Percentiles rank a stretch among this genome's conserved stretches.
phyloP scores from a whole-genome alignment of 805 yeast genomes.

The Wickerhamomyces alni region DNA sequence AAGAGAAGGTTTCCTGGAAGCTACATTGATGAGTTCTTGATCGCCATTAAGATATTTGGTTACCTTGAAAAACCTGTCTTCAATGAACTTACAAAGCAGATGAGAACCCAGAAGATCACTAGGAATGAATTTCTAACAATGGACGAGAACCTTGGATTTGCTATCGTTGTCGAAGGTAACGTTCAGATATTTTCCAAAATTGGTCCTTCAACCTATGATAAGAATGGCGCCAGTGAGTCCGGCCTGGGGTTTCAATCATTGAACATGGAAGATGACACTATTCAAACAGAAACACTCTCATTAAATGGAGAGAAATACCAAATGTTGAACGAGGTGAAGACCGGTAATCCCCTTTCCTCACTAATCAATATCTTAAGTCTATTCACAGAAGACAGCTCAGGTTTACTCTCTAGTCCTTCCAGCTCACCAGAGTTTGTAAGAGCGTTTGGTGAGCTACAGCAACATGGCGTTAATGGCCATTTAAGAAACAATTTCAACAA shows the following conservation, averaged over 20 bases:
- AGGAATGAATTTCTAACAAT: slow-evolving; percentile 71
- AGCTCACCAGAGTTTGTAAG: not conserved
- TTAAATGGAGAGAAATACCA: slow-evolving; percentile 63
- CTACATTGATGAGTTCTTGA: slow-evolving; percentile 81
- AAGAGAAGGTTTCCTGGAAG: slow-evolving; percentile 45
- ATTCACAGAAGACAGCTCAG: slow-evolving; percentile 44
- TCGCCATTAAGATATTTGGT: slow-evolving; percentile 91
- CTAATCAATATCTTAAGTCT: slow-evolving; percentile 73
- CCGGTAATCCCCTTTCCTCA: slow-evolving; percentile 83
- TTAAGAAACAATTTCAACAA: not conserved
- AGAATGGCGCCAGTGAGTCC: slow-evolving; percentile 1
- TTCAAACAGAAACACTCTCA: slow-evolving; percentile 28
- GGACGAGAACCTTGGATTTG: slow-evolving; percentile 76
- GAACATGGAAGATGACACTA: slow-evolving; percentile 17
- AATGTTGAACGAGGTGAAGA: slow-evolving; percentile 69
- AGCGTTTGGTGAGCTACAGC: not conserved
- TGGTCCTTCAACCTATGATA: slow-evolving; percentile 20
- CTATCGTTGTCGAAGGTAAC: slow-evolving; percentile 88
- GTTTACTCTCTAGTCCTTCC: not conserved
- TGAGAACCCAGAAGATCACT: slow-evolving; percentile 81
- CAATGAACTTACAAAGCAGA: slow-evolving; percentile 85
- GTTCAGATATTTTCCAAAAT: slow-evolving; percentile 70
- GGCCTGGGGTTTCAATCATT: slow-evolving; percentile 1
- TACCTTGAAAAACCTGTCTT: slow-evolving; percentile 86
- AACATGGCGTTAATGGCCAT: not conserved